phyloP scores from a whole-genome alignment of 805 yeast genomes.

The Yamadazyma philogaea region DNA sequence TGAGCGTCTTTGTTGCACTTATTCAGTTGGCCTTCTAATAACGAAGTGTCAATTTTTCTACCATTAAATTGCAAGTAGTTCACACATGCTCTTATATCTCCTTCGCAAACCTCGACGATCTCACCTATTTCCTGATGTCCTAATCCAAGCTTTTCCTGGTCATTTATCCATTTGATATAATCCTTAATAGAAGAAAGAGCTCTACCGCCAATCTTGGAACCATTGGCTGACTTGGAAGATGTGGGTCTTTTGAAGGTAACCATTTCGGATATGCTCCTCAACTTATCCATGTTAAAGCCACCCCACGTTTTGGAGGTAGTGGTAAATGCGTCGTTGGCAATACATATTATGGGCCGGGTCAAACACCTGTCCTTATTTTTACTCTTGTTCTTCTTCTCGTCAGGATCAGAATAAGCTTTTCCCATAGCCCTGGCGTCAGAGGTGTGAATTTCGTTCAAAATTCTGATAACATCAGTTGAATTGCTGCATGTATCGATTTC shows the following conservation, averaged over 20 bases:
- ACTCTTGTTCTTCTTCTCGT: conserved; percentile 14
- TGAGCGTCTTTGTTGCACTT: conserved; percentile 53
- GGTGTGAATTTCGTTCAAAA: conserved; percentile 57
- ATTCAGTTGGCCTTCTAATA: neutral
- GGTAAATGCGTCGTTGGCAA: conserved; percentile 85
- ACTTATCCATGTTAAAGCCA: conserved; percentile 60
- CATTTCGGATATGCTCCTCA: conserved; percentile 72
- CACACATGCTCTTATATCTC: conserved; percentile 82
- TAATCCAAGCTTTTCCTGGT: conserved; percentile 49
- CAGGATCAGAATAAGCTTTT: conserved; percentile 4
- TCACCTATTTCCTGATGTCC: conserved; percentile 56
- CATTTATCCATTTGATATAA: conserved; percentile 46
- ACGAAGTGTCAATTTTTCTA: conserved; percentile 14
- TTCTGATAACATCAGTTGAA: conserved; percentile 34
- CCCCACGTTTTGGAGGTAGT: conserved; percentile 23
- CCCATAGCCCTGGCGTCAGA: conserved; percentile 54
- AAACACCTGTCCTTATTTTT: conserved; percentile 39
- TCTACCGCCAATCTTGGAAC: conserved; percentile 37
- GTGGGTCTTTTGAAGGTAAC: conserved; percentile 62
- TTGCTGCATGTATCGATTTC: conserved; percentile 66
- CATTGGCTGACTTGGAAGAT: conserved; percentile 40
- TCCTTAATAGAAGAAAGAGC: conserved; percentile 38
- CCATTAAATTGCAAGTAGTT: conserved; percentile 72
- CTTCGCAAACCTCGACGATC: conserved; percentile 66
- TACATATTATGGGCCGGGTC: conserved; percentile 82